Evolutionary conservation across 2,329 filamentous ascomycete species (phyloP), one percentile per base, ranked within the genome.

Genomic region (Aspergillus sp.): DNA sequence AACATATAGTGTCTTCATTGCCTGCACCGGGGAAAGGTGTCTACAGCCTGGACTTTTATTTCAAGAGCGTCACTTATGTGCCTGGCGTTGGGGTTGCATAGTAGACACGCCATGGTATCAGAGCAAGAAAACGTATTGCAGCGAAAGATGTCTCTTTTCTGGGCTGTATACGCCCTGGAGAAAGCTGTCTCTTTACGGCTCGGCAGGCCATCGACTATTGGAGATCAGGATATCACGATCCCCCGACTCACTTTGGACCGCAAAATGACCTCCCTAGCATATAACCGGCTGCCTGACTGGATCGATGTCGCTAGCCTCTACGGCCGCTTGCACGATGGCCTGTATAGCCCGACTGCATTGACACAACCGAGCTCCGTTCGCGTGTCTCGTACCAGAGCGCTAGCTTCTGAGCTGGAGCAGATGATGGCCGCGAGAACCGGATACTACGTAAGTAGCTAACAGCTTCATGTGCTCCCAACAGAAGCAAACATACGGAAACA

Each of bases 271-370:
- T 58, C 61, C 11, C 46, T 63, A 0, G 12, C 52, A 1, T 35
- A 48, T 21, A 57, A 55, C 43, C 39, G 48, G 41, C 7, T 56
- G 6, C 61, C 61, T 4, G 54, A 55, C 31, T 64, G 63, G 57
- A 59, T 64, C 51, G 53, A 60, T 31, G 24, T 62, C 8, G 61
- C 63, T 0, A 54, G 40, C 31, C 41, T 64, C n/a, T 56, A 63
- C 44, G 59, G 61, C 6, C 55, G 58, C 3, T 15, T 59, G 17
- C 62, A 62, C 23, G 56, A 62, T 33, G 9, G 49, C 5, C 27
- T 64, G 1, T 64, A 60, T 44, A 63, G 63, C 17, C 59, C 61
- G 19, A 48, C 19, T 23, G 59, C 59, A 4, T 35, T 64, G 21
- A n/a, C 45, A 9, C 59, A 63, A 39, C 53, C 63, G 15, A 8